phyloP scores from a whole-genome alignment of 2,329 filamentous ascomycete species.

The Volutella citrinella region DNA sequence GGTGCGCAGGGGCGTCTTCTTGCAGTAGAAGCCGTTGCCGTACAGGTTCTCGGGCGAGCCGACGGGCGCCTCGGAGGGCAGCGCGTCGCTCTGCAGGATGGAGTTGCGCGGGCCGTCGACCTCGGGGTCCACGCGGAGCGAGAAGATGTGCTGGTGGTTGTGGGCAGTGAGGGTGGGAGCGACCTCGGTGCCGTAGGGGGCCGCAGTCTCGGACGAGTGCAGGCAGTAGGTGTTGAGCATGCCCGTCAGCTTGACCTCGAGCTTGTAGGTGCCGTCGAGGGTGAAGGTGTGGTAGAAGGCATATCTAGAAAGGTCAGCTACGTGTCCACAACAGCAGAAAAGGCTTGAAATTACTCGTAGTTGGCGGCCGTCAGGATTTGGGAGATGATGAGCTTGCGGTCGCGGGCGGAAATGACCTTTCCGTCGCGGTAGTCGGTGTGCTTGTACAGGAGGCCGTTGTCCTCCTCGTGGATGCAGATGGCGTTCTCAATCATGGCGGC shows the following conservation, averaged over 20 bases:
- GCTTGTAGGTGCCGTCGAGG: constrained; percentile 64
- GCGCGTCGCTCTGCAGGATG: constrained; percentile 73
- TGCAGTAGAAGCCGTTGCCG: constrained; percentile 86
- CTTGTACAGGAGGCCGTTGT: constrained; percentile 61
- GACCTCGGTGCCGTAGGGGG: constrained; percentile 64
- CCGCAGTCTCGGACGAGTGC: constrained; percentile 33
- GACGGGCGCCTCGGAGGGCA: constrained; percentile 67
- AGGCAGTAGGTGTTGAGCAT: constrained; percentile 43
- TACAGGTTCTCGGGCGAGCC: constrained; percentile 81
- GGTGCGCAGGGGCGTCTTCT: constrained; percentile 75
- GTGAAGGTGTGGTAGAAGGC: constrained; percentile 37
- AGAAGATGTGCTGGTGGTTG: constrained; percentile 71
- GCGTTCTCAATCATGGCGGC: constrained; percentile 85
- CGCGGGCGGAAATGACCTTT: constrained; percentile 54
- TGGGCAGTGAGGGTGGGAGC: constrained; percentile 60
- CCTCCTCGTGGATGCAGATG: constrained; percentile 75
- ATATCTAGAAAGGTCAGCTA: too few relatives aligned
- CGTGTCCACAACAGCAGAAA: too few relatives aligned
- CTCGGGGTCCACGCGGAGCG: constrained; percentile 62
- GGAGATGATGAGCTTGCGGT: constrained; percentile 59
- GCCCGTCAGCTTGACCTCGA: constrained; percentile 53
- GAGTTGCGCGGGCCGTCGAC: constrained; percentile 61
- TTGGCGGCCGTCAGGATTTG: constrained; percentile 65
- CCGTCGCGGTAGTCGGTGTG: constrained; percentile 61
- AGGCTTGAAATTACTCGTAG: too few relatives aligned